Evolutionary conservation across 345 rosid species (phyloP), one percentile per base, ranked within the genome.

Genomic region (Angophora floribunda): DNA sequence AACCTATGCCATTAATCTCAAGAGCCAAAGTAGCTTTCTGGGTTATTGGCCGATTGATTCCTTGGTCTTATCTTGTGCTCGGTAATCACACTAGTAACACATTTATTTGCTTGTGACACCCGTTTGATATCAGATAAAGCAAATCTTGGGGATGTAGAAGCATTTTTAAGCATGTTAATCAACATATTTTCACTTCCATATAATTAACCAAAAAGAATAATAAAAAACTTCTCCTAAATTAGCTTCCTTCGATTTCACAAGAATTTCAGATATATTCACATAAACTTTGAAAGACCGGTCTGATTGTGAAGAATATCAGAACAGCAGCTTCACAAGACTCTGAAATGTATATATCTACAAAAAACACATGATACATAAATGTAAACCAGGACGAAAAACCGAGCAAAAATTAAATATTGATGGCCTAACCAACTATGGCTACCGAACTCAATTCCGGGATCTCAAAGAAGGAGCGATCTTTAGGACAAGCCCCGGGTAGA

Each of bases 401-500:
- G 6, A 41, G 84, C 49, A 19, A 75, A 41, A 70, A 12, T 7
- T 10, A 49, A 41, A 75, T 41, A 75, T 75, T 6, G 2, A 36
- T 75, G 49, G 84, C 84, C 84, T 75, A 41, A 1, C 14, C 14
- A 75, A 70, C 24, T 17, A 36, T 17, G 80, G 44, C 52, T 52
- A 9, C 9, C 26, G 30, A 85, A 4, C 53, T 85, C 24, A 51
- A 50, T 49, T 86, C 36, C 88, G 44, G 17, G 78, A 49, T 45
- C 26, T 75, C 84, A 75, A 17, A 55, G 90, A 70, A 57, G 93
- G 91, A 52, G 89, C 93, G 70, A 96, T 92, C 91, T 75, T 92
- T 90, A 96, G 91, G 53, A 95, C 94, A 28, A 96, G 97, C 32
- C 98, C 99, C 1, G 99, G 99, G 51, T 94, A 94, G 51, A 96